Base-by-base conservation (phyloP, 257 asterid species). In the Ballota nigra region DNA sequence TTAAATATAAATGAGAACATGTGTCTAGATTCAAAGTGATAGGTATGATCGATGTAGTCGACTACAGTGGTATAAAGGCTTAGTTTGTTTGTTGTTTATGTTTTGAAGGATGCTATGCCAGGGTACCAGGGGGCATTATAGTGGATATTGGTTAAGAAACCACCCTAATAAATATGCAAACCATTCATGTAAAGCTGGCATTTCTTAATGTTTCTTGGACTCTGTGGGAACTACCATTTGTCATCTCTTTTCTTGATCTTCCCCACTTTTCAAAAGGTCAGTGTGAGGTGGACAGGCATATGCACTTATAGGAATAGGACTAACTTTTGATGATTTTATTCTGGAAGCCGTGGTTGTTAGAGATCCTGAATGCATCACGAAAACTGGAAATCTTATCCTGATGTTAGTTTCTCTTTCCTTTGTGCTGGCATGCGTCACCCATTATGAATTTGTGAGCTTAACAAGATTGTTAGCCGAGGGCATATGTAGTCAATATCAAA, bases 301-400 rank as follows among this genome's bases (percentile, higher is more conserved):
- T 9, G 47, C n/a, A 40, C 47, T 40, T 10, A 9, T 4, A 11
- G 47, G 47, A 26, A 3, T 26, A 26, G 1, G 3, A 40, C 47
- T 10, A 40, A 40, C 1, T 10, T 36, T 40, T 40, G 15, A 40
- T 10, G 13, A 52, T 22, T 36, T 53, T 70, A 18, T 13, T 56
- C 38, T 24, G 40, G 66, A 47, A 43, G 24, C 70, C 3, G 26
- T 47, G 55, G 51, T 75, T 49, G 65, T 15, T 76, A 57, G 55
- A 29, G 20, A 55, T 36, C 55, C 31, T 65, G 63, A 70, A 10
- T 31, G 33, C 51, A 69, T 33, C 23, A 19, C 11, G 6, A 5
- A 55, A 45, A 24, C 56, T 41, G 13, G 60, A 18, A 3, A 19
- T 8, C 22, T 10, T 58, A 45, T 24, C 36, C 24, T 13, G 22